Conservation (phyloP, 2,329 filamentous ascomycete genomes). For the Aspergillus versicolor region DNA sequence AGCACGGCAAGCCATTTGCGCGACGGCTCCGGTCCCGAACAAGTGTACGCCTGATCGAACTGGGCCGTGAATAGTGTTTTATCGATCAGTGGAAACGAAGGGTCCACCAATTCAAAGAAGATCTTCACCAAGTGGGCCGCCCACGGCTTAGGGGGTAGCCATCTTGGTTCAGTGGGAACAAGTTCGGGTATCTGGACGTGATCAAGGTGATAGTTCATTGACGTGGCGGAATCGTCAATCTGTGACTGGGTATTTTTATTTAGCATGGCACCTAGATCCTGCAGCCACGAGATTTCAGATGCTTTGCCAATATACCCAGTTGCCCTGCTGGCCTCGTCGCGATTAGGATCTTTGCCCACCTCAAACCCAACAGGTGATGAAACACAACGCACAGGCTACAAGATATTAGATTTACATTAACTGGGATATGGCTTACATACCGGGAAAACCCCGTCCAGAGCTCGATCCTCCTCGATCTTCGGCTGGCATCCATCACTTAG, state of each 20-base stretch:
- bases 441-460: background rate
- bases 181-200: background rate
- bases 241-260: background rate
- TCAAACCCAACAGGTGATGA: background rate
- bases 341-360: background rate
- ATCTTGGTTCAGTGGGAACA: background rate
- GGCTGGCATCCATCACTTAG: background rate
- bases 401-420: too few relatives aligned
- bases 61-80: background rate
- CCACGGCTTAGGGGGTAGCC: background rate
- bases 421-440: background rate
- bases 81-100: background rate
- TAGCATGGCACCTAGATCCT: background rate
- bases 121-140: background rate
- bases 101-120: background rate
- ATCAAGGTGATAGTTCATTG: background rate
- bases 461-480: too few relatives aligned
- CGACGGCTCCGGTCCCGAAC: conserved; percentile 21
- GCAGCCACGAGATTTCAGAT: background rate
- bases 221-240: background rate
- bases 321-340: background rate
- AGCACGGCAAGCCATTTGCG: conserved; percentile 41
- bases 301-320: background rate
- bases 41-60: background rate
- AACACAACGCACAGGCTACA: too few relatives aligned